Conservation (phyloP, 495 filamentous ascomycete genomes). For the Daldinia concentrica region DNA sequence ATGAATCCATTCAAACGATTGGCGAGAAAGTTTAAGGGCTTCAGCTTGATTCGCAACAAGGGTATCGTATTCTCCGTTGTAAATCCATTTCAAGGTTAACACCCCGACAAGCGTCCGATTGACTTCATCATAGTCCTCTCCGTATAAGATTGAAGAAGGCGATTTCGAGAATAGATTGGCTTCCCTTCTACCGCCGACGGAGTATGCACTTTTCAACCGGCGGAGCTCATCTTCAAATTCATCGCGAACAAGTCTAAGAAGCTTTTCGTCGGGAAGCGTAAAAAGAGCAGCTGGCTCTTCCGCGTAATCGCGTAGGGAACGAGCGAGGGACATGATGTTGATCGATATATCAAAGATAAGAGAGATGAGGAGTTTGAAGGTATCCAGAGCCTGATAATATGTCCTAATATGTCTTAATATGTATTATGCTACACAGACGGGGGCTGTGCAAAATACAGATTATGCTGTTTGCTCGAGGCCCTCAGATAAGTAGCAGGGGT, state of each 20-base stretch:
- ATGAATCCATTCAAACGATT: constrained; percentile 39
- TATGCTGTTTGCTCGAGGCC: too few relatives aligned
- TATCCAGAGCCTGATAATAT: not conserved
- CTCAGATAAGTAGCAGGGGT: too few relatives aligned
- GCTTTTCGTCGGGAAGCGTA: constrained; percentile 20
- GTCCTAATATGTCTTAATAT: not conserved
- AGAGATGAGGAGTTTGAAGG: too few relatives aligned
- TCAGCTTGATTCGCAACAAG: constrained; percentile 42
- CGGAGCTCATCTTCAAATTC: constrained; percentile 32
- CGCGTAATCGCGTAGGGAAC: not conserved
- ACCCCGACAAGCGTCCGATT: constrained; percentile 51
- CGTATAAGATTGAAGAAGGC: constrained; percentile 45
- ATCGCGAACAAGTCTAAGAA: constrained; percentile 24
- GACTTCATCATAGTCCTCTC: constrained; percentile 46
- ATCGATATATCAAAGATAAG: not conserved
- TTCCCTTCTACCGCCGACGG: constrained; percentile 22
- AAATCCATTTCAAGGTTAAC: constrained; percentile 50
- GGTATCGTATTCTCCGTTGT: constrained; percentile 42
- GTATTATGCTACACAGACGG: not conserved
- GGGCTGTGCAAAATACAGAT: constrained; percentile 2
- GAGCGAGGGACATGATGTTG: constrained; percentile 10
- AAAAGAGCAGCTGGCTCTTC: constrained; percentile 17
- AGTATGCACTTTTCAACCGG: constrained; percentile 36
- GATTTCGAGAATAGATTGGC: constrained; percentile 23
- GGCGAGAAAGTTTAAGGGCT: constrained; percentile 25